Evolutionary conservation across 768 basidiomycete species (phyloP).

Genomic region (Tylopilus sp.): DNA sequence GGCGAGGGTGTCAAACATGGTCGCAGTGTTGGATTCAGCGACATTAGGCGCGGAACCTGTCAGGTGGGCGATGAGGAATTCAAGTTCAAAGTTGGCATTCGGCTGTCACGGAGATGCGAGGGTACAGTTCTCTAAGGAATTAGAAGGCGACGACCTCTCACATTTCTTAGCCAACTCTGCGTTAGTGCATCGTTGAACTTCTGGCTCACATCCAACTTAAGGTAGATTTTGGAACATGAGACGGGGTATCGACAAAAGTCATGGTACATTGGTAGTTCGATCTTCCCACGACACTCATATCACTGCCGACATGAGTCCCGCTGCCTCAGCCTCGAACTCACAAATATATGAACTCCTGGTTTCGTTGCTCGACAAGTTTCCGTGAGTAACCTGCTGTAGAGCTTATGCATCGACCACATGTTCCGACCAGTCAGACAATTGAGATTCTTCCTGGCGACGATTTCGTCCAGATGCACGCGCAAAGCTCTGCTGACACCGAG

Average conservation of each 20-base stretch:
- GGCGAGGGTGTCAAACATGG: constrained; percentile 6
- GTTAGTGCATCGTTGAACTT: too few species aligned
- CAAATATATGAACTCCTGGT: constrained; percentile 21
- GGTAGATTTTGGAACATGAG: too few species aligned
- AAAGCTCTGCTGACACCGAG: constrained; percentile 10
- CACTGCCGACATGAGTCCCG: neutral
- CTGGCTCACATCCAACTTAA: too few species aligned
- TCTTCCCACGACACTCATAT: neutral
- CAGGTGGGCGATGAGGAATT: neutral
- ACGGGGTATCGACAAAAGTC: too few species aligned
- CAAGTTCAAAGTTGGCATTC: constrained; percentile 12
- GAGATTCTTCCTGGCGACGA: constrained; percentile 63
- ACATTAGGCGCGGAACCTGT: neutral
- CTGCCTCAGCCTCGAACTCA: neutral
- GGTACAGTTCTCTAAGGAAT: too few species aligned
- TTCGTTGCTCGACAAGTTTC: constrained; percentile 21
- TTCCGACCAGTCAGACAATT: constrained; percentile 39
- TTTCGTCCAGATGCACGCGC: constrained; percentile 39
- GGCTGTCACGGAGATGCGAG: neutral
- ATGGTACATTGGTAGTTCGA: neutral
- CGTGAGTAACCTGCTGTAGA: constrained; percentile 20
- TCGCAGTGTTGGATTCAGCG: neutral
- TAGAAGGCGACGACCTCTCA: neutral
- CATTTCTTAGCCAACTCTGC: too few species aligned
- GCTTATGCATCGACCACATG: neutral